These are phyloP conservation scores for Penicillium aurantiogriseum DNA, from an alignment of 2,329 filamentous ascomycete species.

Conservation along the genomic window DNA sequence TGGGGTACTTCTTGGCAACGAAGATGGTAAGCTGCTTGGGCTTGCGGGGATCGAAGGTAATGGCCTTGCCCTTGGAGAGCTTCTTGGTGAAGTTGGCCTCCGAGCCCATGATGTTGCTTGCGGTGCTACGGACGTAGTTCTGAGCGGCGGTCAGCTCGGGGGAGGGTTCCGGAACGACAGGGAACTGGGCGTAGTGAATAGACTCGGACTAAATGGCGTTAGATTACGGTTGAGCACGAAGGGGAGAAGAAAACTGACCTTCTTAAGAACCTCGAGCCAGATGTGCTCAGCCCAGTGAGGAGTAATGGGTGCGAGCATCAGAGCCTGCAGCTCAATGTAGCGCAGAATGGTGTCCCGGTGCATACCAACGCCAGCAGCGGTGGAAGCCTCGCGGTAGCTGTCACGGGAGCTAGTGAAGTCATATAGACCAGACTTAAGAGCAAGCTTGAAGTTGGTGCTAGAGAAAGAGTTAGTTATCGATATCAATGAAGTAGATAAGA, in stretches of 20 bases:
- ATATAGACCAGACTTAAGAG: slow-evolving; percentile 83
- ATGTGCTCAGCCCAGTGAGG: slow-evolving; percentile 95
- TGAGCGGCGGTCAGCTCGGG: slow-evolving; percentile 71
- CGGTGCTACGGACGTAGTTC: slow-evolving; percentile 73
- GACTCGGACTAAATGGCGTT: slow-evolving; percentile 54
- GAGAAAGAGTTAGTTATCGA: slow-evolving; percentile 16
- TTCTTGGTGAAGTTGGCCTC: slow-evolving; percentile 76
- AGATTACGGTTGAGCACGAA: background rate
- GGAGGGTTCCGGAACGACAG: slow-evolving; percentile 64
- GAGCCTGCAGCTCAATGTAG: slow-evolving; percentile 83
- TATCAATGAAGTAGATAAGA: background rate
- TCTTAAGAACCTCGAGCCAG: slow-evolving; percentile 86
- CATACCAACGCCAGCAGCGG: slow-evolving; percentile 76
- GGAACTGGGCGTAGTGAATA: slow-evolving; percentile 77
- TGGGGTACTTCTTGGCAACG: slow-evolving; percentile 74
- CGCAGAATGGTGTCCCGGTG: slow-evolving; percentile 74
- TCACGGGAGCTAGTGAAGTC: slow-evolving; percentile 87
- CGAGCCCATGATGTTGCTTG: slow-evolving; percentile 78
- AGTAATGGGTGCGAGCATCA: slow-evolving; percentile 78
- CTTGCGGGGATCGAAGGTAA: slow-evolving; percentile 82
- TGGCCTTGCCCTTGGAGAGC: slow-evolving; percentile 87
- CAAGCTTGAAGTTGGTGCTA: slow-evolving; percentile 76
- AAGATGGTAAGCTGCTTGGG: slow-evolving; percentile 90
- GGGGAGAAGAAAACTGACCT: slow-evolving; percentile 35
- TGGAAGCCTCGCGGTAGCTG: slow-evolving; percentile 82